Evolutionary conservation across 2,329 filamentous ascomycete species (phyloP), one percentile per base, ranked within the genome.

Genomic region (Diaporthe sp.): DNA sequence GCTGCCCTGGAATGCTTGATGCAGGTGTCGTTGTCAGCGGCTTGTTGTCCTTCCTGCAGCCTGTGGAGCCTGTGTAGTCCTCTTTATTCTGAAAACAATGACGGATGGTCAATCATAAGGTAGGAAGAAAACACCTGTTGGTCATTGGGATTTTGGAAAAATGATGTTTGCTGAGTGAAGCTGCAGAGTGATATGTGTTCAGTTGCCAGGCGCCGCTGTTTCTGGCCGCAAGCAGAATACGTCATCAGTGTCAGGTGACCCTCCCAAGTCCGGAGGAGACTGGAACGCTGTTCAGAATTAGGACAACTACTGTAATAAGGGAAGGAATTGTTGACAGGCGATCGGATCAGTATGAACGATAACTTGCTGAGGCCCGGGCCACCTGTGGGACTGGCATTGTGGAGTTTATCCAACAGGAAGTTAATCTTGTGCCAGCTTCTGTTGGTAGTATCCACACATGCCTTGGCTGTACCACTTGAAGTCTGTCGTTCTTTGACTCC

Each of bases 161-260:
- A 42, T 0, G 34, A 55, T 69, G 65, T 55, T 28, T 69, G 49
- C 49, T 69, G 65, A 55, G 31, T 69, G 49, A 28, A 42, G 34
- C 19, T 69, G 65, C 28, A 25, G 34, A 37, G 49, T 68, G 31
- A 69, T 34, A 42, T 42, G 65, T 69, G 65, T 69, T 69, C 49
- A 69, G 65, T 69, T 55, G 34, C 49, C 4, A 55, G 65, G 65
- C 49, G 22, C 44, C 25, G 34, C n/a, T 28, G 46, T 69, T 53
- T 55, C 46, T 55, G 31, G 31, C 49, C 34, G 2, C n/a, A 39
- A 55, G 34, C 65, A 69, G n/a, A 68, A 71, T 71, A 71, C 55
- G 68, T 71, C 42, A 59, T 57, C 39, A 19, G 46, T 46, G 71
- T 65, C 71, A 73, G 71, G 71, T 73, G 71, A 73, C 71, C 68